These are phyloP conservation scores for Thalassiosira profunda DNA, from an alignment of 108 stramenopile genomes.

Conservation along the genomic window DNA sequence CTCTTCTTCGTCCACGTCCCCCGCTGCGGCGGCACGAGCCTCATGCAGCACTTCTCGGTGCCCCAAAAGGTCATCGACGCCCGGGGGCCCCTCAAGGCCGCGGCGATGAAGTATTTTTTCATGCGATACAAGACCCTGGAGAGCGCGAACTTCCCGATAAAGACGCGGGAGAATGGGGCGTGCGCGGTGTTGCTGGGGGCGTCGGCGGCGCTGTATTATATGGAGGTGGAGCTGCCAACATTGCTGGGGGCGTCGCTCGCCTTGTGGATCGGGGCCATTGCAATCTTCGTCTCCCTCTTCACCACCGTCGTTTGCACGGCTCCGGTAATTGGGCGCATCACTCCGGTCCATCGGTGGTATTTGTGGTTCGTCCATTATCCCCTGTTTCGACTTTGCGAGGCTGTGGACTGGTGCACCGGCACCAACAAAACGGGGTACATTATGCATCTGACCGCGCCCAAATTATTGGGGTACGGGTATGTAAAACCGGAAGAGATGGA, in stretches of 20 bases:
- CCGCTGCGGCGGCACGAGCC: constrained; percentile 62
- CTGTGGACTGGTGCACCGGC: constrained; percentile 58
- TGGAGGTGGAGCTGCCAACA: neutral
- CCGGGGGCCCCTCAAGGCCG: constrained; percentile 11
- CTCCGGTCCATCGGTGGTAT: constrained; percentile 52
- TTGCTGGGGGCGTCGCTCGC: neutral
- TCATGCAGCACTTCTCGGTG: constrained; percentile 60
- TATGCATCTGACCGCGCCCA: constrained; percentile 62
- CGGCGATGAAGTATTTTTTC: constrained; percentile 65
- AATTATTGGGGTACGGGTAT: constrained; percentile 60
- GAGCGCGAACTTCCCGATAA: constrained; percentile 60
- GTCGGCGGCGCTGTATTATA: neutral
- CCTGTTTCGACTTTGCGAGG: constrained; percentile 49
- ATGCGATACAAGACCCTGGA: constrained; percentile 56
- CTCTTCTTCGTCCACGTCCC: constrained; percentile 73
- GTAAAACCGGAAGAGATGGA: constrained; percentile 52
- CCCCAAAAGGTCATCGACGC: constrained; percentile 49
- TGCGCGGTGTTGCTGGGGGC: constrained; percentile 10
- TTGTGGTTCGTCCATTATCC: constrained; percentile 57
- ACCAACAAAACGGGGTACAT: constrained; percentile 65
- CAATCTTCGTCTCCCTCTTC: constrained; percentile 38
- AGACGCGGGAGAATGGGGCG: constrained; percentile 37
- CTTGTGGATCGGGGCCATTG: constrained; percentile 1
- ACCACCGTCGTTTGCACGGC: constrained; percentile 62
- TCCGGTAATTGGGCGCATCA: constrained; percentile 54